Base-by-base conservation (phyloP, 2,329 filamentous ascomycete genomes). In the Fusarium lateritium region DNA sequence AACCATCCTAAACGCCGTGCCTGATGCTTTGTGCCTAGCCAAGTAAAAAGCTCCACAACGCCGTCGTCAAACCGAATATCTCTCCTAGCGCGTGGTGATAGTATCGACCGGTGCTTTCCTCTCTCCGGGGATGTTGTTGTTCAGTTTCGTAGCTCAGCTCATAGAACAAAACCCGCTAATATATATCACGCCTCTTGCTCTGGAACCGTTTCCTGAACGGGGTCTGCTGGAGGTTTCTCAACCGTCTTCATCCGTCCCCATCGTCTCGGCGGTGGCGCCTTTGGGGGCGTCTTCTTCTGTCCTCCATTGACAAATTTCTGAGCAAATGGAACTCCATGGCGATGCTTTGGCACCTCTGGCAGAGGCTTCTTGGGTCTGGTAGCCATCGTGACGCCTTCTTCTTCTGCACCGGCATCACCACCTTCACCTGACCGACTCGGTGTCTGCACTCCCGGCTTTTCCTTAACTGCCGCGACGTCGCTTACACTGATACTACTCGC, bases 381-480 rank as follows among this genome's bases (percentile, higher is more conserved):
- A 3, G 64, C 69, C 46, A 70, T 64, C 26, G 70, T 65, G 9
- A 75, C 45, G 19, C 71, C 71, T 10, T 73, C 72, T 11, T 71
- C 65, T 46, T 69, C 45, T 13, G 62, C 59, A 50, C 70, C 70
- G 13, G 70, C 61, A 13, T 71, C 70, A 13, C 69, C 74, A 40
- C 75, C 76, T 22, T 71, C 71, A 15, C 76, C 78, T 46, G 78
- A 76, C 46, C 91, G 86, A 76, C 92, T 94, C 7, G 93, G 93
- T 19, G 93, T 94, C 73, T 94, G 90, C 22, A 95, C 89, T 2
- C 92, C 93, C 0, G 93, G 93, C 77, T 92, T 94, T 79, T 95
- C 93, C 77, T 86, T 93, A 44, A 94, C 91, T 13, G 89, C 88
- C 8, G 94, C 93, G 42, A 97, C 89, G 72, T 96, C 92, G 34